Base-by-base conservation (phyloP, 495 filamentous ascomycete species). In the Penicillium longicatenatum region DNA sequence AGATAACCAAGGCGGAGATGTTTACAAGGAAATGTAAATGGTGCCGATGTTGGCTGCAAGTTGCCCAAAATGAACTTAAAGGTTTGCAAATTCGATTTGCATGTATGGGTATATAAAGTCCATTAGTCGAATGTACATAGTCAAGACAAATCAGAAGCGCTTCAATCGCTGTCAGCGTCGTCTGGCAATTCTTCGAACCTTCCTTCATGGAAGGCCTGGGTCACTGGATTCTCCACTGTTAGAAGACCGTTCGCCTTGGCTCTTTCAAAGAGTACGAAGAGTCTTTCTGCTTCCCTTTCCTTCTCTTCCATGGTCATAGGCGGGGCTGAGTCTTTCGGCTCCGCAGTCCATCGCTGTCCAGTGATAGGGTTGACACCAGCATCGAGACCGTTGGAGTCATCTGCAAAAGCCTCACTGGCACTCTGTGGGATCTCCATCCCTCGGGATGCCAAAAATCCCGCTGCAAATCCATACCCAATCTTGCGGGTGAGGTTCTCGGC, bases 231-330 rank as follows among this genome's bases (percentile, higher is more conserved):
- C 73, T 92, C 82, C 2, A 93, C 89, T 53, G 84, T 82, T 46
- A 98, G 81, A 10, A 97, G 78, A 16, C 94, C 94, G 45, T 88
- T 96, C 61, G 85, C 84, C 73, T 84, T 92, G 42, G 96, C 71
- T 68, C 92, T 96, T 73, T 98, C 93, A 73, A 98, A 98, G 16
- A 98, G 78, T 14, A 98, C 91, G 75, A 98, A 97, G 0, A 98
- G 75, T 63, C 83, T 86, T 70, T 98, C 94, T 0, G 94, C 94
- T 70, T 98, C 94, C 44, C 90, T 79, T 67, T 97, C 91, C 71
- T 89, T 97, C 79, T 98, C 93, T 57, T 90, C 94, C 31, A 86
- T 77, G 6, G 89, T 93, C 94, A 98, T 98, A 19, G 86, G 82
- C 2, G 82, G 83, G 9, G 76, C 73, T 4, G 82, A 71, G 9